Base-by-base conservation (phyloP, 352 stramenopile species). In the Globisporangium alternatum region DNA sequence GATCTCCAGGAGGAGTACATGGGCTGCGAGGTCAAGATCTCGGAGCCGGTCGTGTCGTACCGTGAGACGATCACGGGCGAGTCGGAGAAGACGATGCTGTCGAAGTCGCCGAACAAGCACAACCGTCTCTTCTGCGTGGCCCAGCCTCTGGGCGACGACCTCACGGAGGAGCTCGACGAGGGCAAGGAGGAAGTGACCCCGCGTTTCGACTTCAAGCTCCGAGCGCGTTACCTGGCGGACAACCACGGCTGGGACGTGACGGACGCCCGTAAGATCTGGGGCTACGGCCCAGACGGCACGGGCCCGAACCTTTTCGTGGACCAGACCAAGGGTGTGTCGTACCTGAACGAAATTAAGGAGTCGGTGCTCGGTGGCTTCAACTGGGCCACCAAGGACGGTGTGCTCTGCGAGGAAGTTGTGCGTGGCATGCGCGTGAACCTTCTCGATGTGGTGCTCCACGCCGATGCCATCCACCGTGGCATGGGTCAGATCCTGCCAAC, bases 41-140 rank as follows among this genome's bases (percentile, higher is more conserved):
- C 97, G 54, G 97, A 99, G 72, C 98, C 98, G 33, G 97, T 99
- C 62, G 98, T 99, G 44, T 98, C 97, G 39, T 99, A 99, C 97
- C 94, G 97, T 84, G 98, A 99, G 84, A 99, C 97, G 54, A 93
- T 99, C 69, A 97, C 86, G 47, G 87, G 72, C n/a, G 95, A 98
- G 68, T 99, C 97, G 66, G 87, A 78, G 56, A 93, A 98, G 78
- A 98, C 93, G 65, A 98, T 95, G 75, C 81, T 99, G 67, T 98
- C 97, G 64, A 99, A 99, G 95, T 99, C 97, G 68, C 96, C 97
- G 49, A 99, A 99, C 96, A 99, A 99, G 88, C 97, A 99, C 95
- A 99, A 99, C 85, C 95, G 97, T 97, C 91, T 99, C 25, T 99
- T 99, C 85, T 95, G 97, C 70, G 92, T 98, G 60, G 97, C 88